Evolutionary conservation across 2,329 filamentous ascomycete genomes (phyloP), one percentile per base, ranked within the genome.

Genomic region (Ilyonectria robusta): DNA sequence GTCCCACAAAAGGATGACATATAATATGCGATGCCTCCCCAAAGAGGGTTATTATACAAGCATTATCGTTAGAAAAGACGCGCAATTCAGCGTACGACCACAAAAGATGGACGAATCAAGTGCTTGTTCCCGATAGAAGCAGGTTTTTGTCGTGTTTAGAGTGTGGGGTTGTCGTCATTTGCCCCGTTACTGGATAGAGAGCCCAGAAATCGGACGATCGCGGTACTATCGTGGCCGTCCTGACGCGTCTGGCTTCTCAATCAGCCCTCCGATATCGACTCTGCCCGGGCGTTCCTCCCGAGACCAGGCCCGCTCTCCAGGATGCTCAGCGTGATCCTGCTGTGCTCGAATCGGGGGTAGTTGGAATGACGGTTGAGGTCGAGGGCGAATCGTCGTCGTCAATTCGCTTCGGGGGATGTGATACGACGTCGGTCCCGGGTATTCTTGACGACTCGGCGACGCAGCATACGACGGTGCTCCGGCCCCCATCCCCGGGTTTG

Each of bases 211-310:
- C 33, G 47, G 67, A 60, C 37, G 65, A 62, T 53, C 62, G 31
- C 42, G 59, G 42, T 59, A 58, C 64, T 75, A 80, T 68, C 75
- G 72, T 31, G 72, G 67, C 55, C 72, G 73, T 68, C 70, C 77
- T 54, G 71, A 77, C 42, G 70, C 82, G 72, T 85, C 85, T 26
- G 86, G 84, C 78, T 84, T 88, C 70, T 89, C 89, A 74, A 92
- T 88, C 74, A 89, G 82, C 2, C 88, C 89, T 11, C 85, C 87
- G 68, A 91, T 91, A 72, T 89, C 88, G 55, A 91, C 85, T 17
- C 89, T 85, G 42, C 83, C 79, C 19, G 83, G 79, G 31, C 87
- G 84, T 62, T 88, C 87, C 63, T 87, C 86, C 48, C 85, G 82
- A 61, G 77, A 75, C 78, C 82, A 83, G 29, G 74, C 70, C 21